Evolutionary conservation across 495 filamentous ascomycete species (phyloP).

Genomic region (Lasiosphaeria miniovina): DNA sequence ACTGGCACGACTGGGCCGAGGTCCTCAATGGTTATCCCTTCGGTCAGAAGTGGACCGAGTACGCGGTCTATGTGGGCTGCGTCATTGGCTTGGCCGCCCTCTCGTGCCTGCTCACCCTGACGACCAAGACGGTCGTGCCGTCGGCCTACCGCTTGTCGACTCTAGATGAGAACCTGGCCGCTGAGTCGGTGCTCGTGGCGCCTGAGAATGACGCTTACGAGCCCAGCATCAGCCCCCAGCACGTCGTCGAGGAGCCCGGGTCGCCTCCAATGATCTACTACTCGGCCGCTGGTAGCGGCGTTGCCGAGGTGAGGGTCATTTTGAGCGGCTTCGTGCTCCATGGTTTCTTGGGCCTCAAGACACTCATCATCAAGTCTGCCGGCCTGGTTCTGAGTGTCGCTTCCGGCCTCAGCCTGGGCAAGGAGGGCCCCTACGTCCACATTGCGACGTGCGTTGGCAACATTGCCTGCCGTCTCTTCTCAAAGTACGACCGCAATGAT

Average conservation of each 20-base stretch:
- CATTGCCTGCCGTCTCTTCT: slow-evolving; percentile 86
- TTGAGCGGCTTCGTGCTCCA: slow-evolving; percentile 96
- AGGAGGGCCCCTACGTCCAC: slow-evolving; percentile 97
- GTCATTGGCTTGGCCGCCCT: slow-evolving; percentile 70
- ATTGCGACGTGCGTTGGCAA: slow-evolving; percentile 96
- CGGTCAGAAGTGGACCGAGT: slow-evolving; percentile 67
- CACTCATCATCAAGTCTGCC: slow-evolving; percentile 80
- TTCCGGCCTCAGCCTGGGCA: slow-evolving; percentile 89
- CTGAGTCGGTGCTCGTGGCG: slow-evolving; percentile 39
- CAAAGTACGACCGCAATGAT: slow-evolving; percentile 92
- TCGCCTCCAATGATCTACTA: slow-evolving; percentile 84
- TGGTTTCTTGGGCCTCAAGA: slow-evolving; percentile 88
- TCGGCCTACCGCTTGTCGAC: slow-evolving; percentile 82
- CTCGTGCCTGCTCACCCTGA: slow-evolving; percentile 76
- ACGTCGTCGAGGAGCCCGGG: slow-evolving; percentile 22
- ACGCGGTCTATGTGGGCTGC: slow-evolving; percentile 64
- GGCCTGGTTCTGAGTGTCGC: slow-evolving; percentile 84
- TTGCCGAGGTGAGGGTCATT: slow-evolving; percentile 96
- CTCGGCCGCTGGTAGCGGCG: slow-evolving; percentile 91
- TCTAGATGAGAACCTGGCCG: slow-evolving; percentile 71
- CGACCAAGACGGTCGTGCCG: slow-evolving; percentile 87
- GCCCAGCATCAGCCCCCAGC: slow-evolving; percentile 39
- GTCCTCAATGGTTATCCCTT: slow-evolving; percentile 53
- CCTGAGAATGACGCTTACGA: slow-evolving; percentile 37
- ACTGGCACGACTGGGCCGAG: slow-evolving; percentile 76